These are phyloP conservation scores for Mucor velutinosus DNA, from an alignment of 371 early-diverging fungal species.

Conservation along the genomic window DNA sequence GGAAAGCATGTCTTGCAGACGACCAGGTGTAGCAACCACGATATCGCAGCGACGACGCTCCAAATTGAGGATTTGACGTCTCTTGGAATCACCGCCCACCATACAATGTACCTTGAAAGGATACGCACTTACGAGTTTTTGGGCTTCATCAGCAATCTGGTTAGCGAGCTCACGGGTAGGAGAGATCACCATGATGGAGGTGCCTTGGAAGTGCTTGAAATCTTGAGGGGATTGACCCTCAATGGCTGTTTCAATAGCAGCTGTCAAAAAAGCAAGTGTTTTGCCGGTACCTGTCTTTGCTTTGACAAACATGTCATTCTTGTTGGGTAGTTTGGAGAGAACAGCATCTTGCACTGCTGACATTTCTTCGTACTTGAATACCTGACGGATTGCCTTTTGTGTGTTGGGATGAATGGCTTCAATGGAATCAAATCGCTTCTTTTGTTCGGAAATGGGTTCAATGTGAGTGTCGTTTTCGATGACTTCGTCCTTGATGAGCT, in stretches of 20 bases:
- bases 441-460: slow-evolving; percentile 8
- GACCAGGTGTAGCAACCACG: slow-evolving; percentile 96
- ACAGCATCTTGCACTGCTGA: slow-evolving; percentile 86
- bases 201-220: slow-evolving; percentile 51
- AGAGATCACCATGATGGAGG: slow-evolving; percentile 84
- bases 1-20: slow-evolving; percentile 85
- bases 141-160: slow-evolving; percentile 91
- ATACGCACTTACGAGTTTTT: slow-evolving; percentile 62
- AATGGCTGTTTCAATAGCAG: slow-evolving; percentile 79
- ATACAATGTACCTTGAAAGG: slow-evolving; percentile 75
- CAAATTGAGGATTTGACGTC: slow-evolving; percentile 64
- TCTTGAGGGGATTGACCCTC: slow-evolving; percentile 34
- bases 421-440: slow-evolving; percentile 59
- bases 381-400: slow-evolving; percentile 61
- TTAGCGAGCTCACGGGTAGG: slow-evolving; percentile 98
- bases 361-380: slow-evolving; percentile 78
- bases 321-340: slow-evolving; percentile 70
- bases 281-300: slow-evolving; percentile 99
- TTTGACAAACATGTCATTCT: slow-evolving; percentile 81
- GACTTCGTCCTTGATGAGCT: slow-evolving; percentile 10
- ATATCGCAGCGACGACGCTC: slow-evolving; percentile 76
- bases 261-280: slow-evolving; percentile 91
- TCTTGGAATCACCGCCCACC: slow-evolving; percentile 89
- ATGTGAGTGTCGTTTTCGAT: not conserved
- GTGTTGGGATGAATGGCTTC: slow-evolving; percentile 54